phyloP scores from a whole-genome alignment of 2,329 filamentous ascomycete species.

The Pseudocercospora crystallina region DNA sequence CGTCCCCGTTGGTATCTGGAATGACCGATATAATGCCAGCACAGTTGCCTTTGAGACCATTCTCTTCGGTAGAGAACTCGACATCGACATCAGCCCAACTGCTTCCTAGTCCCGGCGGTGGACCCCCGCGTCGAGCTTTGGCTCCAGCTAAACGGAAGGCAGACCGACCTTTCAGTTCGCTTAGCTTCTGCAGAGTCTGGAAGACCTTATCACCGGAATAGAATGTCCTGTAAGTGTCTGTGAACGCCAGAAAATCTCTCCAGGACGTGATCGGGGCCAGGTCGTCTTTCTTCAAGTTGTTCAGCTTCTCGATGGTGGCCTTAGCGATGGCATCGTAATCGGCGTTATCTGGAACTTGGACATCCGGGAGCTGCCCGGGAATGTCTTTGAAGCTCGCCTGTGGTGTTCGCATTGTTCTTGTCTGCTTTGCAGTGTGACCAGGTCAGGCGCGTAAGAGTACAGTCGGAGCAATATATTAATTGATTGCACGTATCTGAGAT shows the following conservation, averaged over 20 bases:
- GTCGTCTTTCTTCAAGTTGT: slow-evolving; percentile 14
- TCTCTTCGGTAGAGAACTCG: slow-evolving; percentile 33
- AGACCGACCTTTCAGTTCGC: slow-evolving; percentile 34
- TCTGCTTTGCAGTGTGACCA: no score
- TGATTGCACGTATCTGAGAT: no score
- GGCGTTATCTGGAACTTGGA: slow-evolving; percentile 14
- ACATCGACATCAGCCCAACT: slow-evolving; percentile 29
- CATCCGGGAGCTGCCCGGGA: slow-evolving; percentile 24
- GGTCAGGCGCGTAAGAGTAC: no score
- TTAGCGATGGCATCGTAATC: slow-evolving; percentile 19
- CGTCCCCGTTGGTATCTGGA: slow-evolving; percentile 33
- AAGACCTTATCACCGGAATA: slow-evolving; percentile 46
- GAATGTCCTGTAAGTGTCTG: slow-evolving; percentile 58
- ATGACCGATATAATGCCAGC: slow-evolving; percentile 37
- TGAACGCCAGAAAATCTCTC: slow-evolving; percentile 59
- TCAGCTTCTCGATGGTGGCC: slow-evolving; percentile 16
- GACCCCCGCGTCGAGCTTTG: slow-evolving; percentile 29
- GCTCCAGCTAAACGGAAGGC: slow-evolving; percentile 18
- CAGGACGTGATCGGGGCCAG: slow-evolving; percentile 37
- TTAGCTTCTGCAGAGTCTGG: slow-evolving; percentile 37
- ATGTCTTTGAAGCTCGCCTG: slow-evolving; percentile 24
- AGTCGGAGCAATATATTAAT: no score
- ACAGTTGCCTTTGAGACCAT: slow-evolving; percentile 27
- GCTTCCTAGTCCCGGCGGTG: slow-evolving; percentile 15
- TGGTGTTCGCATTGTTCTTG: slow-evolving; percentile 8